Base-by-base conservation (phyloP, 345 rosid species). In the Trapa incisa region DNA sequence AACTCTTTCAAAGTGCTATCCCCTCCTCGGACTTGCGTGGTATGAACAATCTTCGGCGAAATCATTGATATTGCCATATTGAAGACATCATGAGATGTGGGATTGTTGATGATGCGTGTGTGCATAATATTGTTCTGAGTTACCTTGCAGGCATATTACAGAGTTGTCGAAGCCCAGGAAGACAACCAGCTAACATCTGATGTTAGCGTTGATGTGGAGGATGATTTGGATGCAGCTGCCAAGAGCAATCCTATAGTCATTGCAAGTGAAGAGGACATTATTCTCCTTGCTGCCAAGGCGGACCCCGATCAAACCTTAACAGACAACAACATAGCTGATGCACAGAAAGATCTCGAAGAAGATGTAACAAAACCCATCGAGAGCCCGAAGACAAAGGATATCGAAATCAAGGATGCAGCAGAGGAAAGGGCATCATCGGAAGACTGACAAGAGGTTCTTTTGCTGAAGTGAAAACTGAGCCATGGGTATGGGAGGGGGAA, bases 1-100 rank as follows among this genome's bases (percentile, higher is more conserved):
- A 84, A 88, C 80, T 86, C 96, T 63, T 81, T 88, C 76, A 80
- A 79, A 79, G 81, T 86, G 50, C 84, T 88, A 47, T 86, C 84
- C 0, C 91, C 91, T 4, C 57, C 96, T 75, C 82, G 81, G 11
- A 80, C 96, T 7, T 84, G 88, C 67, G 85, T 80, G 86, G 95
- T 86, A 77, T 33, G 63, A 58, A 12, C 38, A 35, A 15, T 33
- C 13, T 8, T 33, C 6, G 58, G 33, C 17, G 37, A 37, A 57
- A 33, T 29, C 37, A 6, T 7, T 57, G 62, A 29, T 57, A 37
- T 29, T 57, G 33, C 58, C 62, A 2, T 1, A 0, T 8, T 33
- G 4, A 57, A 56, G 36, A 32, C 37, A 33, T 29, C 2, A 58
- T 3, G 37, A 16, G 63, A 32, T 32, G 12, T 58, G 13, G 7